A percentile compares a stretch with the other conserved stretches of the same genome.
phyloP scores from a whole-genome alignment of 495 filamentous ascomycete species.

The Aspergillus baeticus region DNA sequence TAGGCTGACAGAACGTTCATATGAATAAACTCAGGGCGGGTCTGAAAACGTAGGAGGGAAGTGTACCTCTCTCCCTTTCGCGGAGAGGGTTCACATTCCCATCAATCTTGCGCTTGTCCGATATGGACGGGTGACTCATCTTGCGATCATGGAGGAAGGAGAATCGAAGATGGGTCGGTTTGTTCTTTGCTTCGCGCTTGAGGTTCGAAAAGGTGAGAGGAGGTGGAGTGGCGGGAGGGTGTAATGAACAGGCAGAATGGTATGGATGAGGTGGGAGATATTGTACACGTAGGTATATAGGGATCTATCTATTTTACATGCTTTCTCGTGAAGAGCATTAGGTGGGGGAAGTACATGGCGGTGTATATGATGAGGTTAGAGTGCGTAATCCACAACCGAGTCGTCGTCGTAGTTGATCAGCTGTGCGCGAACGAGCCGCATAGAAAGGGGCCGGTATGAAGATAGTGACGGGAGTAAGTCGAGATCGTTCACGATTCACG shows the following conservation, averaged over 20 bases:
- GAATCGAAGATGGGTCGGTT: conserved; percentile 36
- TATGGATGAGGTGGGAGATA: conserved; percentile 13
- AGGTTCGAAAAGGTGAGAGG: conserved; percentile 10
- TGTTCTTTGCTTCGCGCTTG: conserved; percentile 42
- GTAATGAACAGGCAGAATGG: conserved; percentile 7
- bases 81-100: conserved; percentile 36
- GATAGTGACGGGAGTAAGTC: neutral
- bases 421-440: neutral
- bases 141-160: conserved; percentile 23
- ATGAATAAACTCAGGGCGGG: conserved; percentile 30
- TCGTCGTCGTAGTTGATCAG: neutral
- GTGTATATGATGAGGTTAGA: too few species aligned
- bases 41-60: conserved; percentile 48
- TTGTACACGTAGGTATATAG: conserved; percentile 10
- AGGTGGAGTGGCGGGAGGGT: neutral
- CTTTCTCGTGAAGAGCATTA: conserved; percentile 9
- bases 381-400: too few species aligned
- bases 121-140: conserved; percentile 17
- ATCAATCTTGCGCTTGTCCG: conserved; percentile 42
- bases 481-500: too few species aligned
- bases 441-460: neutral
- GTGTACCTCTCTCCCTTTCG: conserved; percentile 30
- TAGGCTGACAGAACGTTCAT: conserved; percentile 38
- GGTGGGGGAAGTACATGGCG: conserved; percentile 5
- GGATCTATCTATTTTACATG: conserved; percentile 19